Conservation (phyloP, 257 asterid genomes). For the Solanum medicagineum region DNA sequence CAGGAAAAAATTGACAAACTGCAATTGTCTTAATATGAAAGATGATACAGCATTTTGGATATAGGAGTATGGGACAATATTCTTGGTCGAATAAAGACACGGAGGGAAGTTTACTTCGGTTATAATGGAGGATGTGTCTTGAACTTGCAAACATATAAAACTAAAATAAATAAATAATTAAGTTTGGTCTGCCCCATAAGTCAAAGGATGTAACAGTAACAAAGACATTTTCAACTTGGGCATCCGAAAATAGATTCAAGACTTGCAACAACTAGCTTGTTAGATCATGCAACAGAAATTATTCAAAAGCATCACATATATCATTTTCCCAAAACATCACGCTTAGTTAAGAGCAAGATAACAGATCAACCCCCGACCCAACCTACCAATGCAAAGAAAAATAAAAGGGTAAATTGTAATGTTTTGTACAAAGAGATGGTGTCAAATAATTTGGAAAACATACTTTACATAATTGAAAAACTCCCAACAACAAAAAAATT, state of each 20-base stretch:
- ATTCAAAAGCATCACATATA: background rate
- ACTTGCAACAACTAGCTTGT: background rate
- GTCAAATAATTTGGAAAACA: background rate
- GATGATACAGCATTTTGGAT: background rate
- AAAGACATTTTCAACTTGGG: background rate
- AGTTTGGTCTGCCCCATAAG: background rate
- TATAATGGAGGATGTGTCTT: background rate
- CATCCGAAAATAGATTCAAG: background rate
- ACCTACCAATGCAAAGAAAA: background rate
- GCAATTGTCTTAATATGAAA: background rate
- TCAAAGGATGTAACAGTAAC: background rate
- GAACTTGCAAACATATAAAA: background rate
- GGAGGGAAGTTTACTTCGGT: background rate
- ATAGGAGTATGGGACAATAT: background rate
- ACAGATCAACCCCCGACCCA: background rate
- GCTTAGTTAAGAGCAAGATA: background rate
- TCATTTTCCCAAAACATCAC: background rate
- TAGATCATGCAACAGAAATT: background rate
- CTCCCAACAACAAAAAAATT: background rate
- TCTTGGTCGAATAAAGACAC: background rate
- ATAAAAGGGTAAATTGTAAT: background rate
- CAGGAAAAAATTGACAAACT: background rate
- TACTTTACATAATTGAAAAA: background rate
- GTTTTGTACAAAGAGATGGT: background rate
- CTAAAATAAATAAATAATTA: background rate